phyloP scores from a whole-genome alignment of 148 eudicot species.

The Cornus controversa region DNA sequence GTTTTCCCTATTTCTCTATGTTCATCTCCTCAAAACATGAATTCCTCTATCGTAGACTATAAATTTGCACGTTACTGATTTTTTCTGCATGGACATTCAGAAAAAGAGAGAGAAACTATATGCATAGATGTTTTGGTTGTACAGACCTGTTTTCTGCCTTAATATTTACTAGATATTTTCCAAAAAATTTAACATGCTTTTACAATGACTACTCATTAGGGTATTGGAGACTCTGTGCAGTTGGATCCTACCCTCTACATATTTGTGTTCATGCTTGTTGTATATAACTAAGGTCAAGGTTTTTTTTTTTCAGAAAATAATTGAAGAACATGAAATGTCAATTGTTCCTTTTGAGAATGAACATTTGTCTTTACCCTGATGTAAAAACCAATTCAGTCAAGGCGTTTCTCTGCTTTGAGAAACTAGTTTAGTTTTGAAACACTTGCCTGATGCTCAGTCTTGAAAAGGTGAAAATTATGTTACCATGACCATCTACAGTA shows the following conservation, averaged over 20 bases:
- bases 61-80: not conserved
- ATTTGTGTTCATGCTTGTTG: too few relatives aligned
- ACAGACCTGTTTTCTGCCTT: not conserved
- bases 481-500: not conserved
- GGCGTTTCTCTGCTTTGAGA: not conserved
- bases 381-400: too few relatives aligned
- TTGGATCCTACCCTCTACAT: too few relatives aligned
- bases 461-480: not conserved
- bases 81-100: not conserved
- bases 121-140: not conserved
- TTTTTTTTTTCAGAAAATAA: too few relatives aligned
- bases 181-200: too few relatives aligned
- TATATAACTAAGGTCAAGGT: too few relatives aligned
- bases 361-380: too few relatives aligned
- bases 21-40: not conserved
- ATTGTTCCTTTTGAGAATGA: too few relatives aligned
- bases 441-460: not conserved
- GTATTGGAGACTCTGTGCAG: too few relatives aligned
- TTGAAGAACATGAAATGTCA: too few relatives aligned
- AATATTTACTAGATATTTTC: not conserved
- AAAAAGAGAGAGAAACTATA: not conserved
- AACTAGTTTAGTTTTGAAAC: not conserved
- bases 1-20: not conserved
- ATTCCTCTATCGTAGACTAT: not conserved
- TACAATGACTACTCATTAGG: too few relatives aligned